Evolutionary conservation across 2,329 filamentous ascomycete species (phyloP).

Genomic region (Monilinia fructigena): DNA sequence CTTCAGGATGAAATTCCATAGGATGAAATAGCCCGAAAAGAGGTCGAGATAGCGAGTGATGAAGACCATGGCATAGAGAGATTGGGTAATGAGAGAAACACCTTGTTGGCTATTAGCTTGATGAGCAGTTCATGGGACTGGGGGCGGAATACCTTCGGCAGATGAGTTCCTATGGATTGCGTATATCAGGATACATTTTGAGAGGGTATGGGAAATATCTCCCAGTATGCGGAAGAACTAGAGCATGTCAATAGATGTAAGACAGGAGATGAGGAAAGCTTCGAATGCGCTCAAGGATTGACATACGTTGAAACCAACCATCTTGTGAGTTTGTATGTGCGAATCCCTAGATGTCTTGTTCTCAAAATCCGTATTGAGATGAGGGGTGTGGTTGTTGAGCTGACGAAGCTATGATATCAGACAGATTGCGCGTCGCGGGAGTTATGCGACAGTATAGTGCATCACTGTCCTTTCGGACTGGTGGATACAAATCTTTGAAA

Average conservation of each 20-base stretch:
- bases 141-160: conserved; percentile 62
- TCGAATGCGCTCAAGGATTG: not conserved
- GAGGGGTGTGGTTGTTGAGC: not conserved
- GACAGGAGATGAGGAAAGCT: not conserved
- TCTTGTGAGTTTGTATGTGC: conserved; percentile 12
- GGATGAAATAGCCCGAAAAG: conserved; percentile 51
- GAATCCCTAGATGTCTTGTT: not conserved
- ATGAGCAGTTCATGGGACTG: too few species aligned
- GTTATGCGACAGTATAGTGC: conserved; percentile 16
- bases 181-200: conserved; percentile 87
- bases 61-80: conserved; percentile 84
- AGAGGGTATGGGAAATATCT: conserved; percentile 80
- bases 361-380: not conserved
- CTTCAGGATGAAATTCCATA: conserved; percentile 82
- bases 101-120: not conserved
- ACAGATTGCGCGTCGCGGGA: conserved; percentile 21
- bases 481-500: not conserved
- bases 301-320: conserved; percentile 34
- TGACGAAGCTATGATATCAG: conserved; percentile 1
- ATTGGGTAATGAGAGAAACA: conserved; percentile 87
- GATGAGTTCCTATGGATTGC: conserved; percentile 86
- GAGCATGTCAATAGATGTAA: not conserved
- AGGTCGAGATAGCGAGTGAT: conserved; percentile 83
- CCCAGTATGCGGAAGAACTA: conserved; percentile 70
- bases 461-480: not conserved